Evolutionary conservation across 1,284 basidiomycete species (phyloP).

Genomic region (Sporisorium sorghi): DNA sequence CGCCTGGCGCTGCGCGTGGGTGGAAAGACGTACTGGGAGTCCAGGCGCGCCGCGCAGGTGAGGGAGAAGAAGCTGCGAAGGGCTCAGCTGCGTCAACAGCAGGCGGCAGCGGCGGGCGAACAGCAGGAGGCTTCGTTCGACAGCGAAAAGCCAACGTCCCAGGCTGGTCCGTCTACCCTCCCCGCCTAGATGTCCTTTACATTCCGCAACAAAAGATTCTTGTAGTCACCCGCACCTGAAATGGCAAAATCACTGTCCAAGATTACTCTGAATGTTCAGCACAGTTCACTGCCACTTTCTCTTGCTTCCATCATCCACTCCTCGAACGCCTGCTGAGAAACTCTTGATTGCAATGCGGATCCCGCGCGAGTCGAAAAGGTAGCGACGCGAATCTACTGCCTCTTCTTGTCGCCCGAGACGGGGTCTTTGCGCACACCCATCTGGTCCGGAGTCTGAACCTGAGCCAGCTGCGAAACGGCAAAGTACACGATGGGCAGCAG

Average conservation of each 20-base stretch:
- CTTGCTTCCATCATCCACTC: no score
- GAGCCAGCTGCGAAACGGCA: slow-evolving; percentile 49
- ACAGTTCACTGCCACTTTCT: no score
- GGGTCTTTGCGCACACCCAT: slow-evolving; percentile 52
- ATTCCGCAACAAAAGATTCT: neutral
- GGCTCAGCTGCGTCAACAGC: slow-evolving; percentile 12
- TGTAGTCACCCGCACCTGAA: neutral
- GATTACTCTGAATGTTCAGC: no score
- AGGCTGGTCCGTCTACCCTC: slow-evolving; percentile 15
- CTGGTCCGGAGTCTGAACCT: slow-evolving; percentile 51
- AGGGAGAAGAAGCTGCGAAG: slow-evolving; percentile 15
- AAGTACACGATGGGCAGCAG: slow-evolving; percentile 47
- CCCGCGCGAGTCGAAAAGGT: neutral
- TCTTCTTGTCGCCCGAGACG: slow-evolving; percentile 52
- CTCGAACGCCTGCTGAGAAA: neutral
- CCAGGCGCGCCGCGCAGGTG: slow-evolving; percentile 14
- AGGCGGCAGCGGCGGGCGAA: neutral
- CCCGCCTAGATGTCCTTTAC: neutral
- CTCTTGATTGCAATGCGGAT: neutral
- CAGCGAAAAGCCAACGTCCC: slow-evolving; percentile 17
- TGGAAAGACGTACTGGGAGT: slow-evolving; percentile 44
- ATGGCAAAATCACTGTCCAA: no score
- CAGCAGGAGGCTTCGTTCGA: slow-evolving; percentile 3
- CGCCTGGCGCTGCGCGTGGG: slow-evolving; percentile 22
- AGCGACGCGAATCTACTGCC: slow-evolving; percentile 25